Base-by-base conservation (phyloP, 768 basidiomycete genomes). In the Boletus pseudo-olivaceus region DNA sequence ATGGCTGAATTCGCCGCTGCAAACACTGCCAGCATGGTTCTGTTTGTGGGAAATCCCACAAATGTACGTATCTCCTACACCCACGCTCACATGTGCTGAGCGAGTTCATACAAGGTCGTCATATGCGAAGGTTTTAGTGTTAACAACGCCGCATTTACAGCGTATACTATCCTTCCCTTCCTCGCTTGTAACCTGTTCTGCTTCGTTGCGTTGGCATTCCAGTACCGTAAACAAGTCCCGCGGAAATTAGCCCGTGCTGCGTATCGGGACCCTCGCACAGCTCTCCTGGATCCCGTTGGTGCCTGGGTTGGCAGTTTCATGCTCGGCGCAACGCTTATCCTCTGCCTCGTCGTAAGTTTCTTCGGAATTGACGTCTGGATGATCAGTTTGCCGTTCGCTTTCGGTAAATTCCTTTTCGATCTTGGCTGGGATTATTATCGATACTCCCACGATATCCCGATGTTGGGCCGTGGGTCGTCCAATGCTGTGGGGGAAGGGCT, bases 41-140 rank as follows among this genome's bases (percentile, higher is more conserved):
- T 85, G 1, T 91, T 97, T 46, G 87, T 93, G 2, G 89, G 88
- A 0, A 98, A 98, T 65, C 93, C 91, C 2, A 98, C 96, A 1
- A 98, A 98, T 63, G 85, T 70, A 43, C 7, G 67, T 62, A 12
- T 45, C 40, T 42, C 23, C 5, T 30, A 23, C 35, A 7, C 20
- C 2, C 47, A 42, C 17, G 5, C 33, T 44, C 15, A 53, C 15
- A 1, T 30, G 1, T 32, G 4, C 19, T 47, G 10, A 46, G 7
- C 5, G 15, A 8, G 3, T 27, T 19, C 7, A 47, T 33, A 5
- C 39, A 49, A 70, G 70, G 63, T 97, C 20, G 88, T 98, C 44
- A 83, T 97, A 23, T 89, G 91, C 47, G 92, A 91, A 49, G 91
- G 92, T 0, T 93, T 97, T 67, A 66, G 75, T 5, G 78, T 96